These are phyloP conservation scores for Lasiodiplodia hormozganensis DNA, from an alignment of 2,329 filamentous ascomycete species.

Conservation along the genomic window DNA sequence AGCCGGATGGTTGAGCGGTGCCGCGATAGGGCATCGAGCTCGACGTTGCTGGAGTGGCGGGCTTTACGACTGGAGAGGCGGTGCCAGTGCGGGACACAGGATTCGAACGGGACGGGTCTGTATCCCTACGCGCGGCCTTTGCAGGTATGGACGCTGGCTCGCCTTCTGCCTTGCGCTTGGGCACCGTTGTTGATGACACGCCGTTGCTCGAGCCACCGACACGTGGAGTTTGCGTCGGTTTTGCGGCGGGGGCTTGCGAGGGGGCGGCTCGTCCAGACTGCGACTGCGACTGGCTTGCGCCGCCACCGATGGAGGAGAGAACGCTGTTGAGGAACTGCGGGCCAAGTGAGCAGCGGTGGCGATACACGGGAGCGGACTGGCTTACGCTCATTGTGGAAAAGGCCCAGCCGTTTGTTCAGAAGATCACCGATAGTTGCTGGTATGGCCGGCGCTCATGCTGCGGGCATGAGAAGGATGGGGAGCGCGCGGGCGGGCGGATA, in stretches of 20 bases:
- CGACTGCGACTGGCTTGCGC: slow-evolving; percentile 37
- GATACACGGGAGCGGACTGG: slow-evolving; percentile 22
- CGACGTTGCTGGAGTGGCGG: neutral
- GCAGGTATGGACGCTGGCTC: slow-evolving; percentile 39
- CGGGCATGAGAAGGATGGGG: slow-evolving; percentile 12
- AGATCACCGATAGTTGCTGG: slow-evolving; percentile 26
- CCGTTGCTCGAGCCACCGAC: slow-evolving; percentile 35
- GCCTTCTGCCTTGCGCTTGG: slow-evolving; percentile 51
- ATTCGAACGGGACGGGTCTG: slow-evolving; percentile 30
- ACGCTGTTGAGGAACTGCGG: slow-evolving; percentile 43
- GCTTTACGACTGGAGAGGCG: slow-evolving; percentile 25
- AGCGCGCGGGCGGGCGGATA: neutral
- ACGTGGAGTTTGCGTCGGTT: slow-evolving; percentile 26
- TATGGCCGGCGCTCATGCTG: slow-evolving; percentile 28
- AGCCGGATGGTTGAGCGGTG: slow-evolving; percentile 42
- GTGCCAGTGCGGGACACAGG: slow-evolving; percentile 28
- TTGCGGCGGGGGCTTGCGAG: slow-evolving; percentile 31
- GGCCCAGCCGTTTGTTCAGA: slow-evolving; percentile 21
- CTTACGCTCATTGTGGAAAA: slow-evolving; percentile 47
- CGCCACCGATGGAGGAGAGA: slow-evolving; percentile 44
- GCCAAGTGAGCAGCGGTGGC: slow-evolving; percentile 6
- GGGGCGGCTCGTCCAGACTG: slow-evolving; percentile 34
- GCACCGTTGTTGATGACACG: slow-evolving; percentile 39
- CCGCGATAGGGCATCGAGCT: slow-evolving; percentile 46
- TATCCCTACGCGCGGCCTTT: slow-evolving; percentile 45